phyloP scores from a whole-genome alignment of 371 early-diverging fungal genomes.

The Syncephalastrum racemosum region DNA sequence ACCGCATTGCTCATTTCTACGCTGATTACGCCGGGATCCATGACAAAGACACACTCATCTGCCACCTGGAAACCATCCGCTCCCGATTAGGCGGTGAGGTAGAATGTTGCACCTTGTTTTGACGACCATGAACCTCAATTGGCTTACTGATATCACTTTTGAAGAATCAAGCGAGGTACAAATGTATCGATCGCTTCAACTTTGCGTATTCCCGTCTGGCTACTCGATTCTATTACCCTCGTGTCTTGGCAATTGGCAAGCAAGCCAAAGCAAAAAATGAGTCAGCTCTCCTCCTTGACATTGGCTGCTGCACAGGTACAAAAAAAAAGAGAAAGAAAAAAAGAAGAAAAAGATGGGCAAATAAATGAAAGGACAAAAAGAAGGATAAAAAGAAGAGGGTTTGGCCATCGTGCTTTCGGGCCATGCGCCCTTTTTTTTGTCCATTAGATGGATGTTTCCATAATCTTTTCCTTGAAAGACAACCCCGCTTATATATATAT shows the following conservation, averaged over 20 bases:
- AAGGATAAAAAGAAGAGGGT: too few species aligned
- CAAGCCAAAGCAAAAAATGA: constrained; percentile 2
- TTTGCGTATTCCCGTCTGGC: constrained; percentile 37
- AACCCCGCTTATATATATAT: constrained; percentile 7
- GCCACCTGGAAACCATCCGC: constrained; percentile 22
- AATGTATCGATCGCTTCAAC: constrained; percentile 37
- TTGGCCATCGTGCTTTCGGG: too few species aligned
- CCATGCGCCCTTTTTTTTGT: neutral
- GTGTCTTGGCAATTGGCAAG: constrained; percentile 24
- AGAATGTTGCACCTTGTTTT: constrained; percentile 3
- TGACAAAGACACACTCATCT: constrained; percentile 12
- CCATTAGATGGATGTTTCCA: neutral
- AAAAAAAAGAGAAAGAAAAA: constrained; percentile 8
- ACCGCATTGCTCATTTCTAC: constrained; percentile 17
- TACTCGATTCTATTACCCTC: constrained; percentile 36
- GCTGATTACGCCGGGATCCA: constrained; percentile 27
- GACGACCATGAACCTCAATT: neutral
- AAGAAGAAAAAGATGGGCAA: constrained; percentile 2
- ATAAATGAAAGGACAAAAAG: neutral
- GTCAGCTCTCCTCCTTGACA: constrained; percentile 33
- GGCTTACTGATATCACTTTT: neutral
- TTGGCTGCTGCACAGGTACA: constrained; percentile 54
- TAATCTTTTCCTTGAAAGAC: neutral
- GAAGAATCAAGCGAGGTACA: constrained; percentile 28
- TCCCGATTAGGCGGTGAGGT: constrained; percentile 20